Conservation (phyloP, 1,139 yeast genomes). For the Saccharomyces hybrid region DNA sequence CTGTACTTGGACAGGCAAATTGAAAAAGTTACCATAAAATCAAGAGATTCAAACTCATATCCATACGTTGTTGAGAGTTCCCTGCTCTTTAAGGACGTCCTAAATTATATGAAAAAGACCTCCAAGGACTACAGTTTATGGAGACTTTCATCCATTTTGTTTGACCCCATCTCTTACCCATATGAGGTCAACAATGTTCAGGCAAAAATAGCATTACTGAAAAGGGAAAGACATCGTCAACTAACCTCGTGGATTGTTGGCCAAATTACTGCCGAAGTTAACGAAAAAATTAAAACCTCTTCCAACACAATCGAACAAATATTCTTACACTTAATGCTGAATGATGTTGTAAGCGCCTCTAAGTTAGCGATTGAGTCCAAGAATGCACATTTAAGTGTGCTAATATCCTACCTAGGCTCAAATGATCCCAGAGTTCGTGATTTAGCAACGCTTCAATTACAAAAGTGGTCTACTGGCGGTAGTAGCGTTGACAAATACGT, state of each 20-base stretch:
- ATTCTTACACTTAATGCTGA: constrained; percentile 46
- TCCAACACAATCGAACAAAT: constrained; percentile 39
- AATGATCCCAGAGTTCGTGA: constrained; percentile 50
- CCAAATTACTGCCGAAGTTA: constrained; percentile 43
- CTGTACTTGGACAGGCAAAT: constrained; percentile 16
- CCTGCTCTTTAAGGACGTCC: constrained; percentile 20
- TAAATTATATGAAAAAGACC: constrained; percentile 10
- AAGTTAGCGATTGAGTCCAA: constrained; percentile 48
- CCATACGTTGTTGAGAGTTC: constrained; percentile 30
- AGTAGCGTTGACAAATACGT: constrained; percentile 33
- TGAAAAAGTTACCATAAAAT: constrained; percentile 10
- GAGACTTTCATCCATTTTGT: constrained; percentile 50
- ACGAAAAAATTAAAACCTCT: constrained; percentile 24
- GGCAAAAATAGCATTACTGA: constrained; percentile 31
- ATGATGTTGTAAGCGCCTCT: constrained; percentile 57
- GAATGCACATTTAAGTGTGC: constrained; percentile 60
- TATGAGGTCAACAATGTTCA: constrained; percentile 29
- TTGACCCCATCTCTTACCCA: constrained; percentile 37
- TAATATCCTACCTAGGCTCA: constrained; percentile 66
- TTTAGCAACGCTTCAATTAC: constrained; percentile 54
- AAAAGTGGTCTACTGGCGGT: constrained; percentile 47
- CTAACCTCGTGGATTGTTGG: constrained; percentile 54
- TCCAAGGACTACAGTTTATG: constrained; percentile 34
- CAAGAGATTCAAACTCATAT: constrained; percentile 24
- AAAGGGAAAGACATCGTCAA: constrained; percentile 38